phyloP scores from a whole-genome alignment of 257 asterid genomes.

The Gentiana straminea region DNA sequence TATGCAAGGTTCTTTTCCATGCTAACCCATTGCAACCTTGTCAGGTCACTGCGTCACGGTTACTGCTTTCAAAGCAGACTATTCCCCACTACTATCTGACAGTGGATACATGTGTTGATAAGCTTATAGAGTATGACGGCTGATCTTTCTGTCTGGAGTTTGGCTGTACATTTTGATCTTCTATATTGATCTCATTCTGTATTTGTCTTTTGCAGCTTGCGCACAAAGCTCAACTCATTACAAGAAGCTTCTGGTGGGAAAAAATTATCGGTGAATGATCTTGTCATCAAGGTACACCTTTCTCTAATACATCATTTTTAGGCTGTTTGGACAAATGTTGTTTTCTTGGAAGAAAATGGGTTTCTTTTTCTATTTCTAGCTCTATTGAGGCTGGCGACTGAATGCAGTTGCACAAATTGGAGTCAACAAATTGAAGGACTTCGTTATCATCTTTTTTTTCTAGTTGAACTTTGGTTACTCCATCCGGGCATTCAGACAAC shows the following conservation, averaged over 20 bases:
- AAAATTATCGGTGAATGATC: constrained; percentile 84
- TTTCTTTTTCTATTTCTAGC: neutral
- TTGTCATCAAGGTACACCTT: constrained; percentile 75
- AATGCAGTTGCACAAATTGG: neutral
- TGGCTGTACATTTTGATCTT: constrained; percentile 10
- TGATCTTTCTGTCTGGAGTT: constrained; percentile 4
- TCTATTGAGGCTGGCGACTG: neutral
- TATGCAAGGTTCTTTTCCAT: neutral
- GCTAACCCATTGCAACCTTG: constrained; percentile 9
- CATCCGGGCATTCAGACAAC: too few species aligned
- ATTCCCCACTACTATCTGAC: constrained; percentile 95
- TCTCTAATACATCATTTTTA: neutral
- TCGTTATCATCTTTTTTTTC: too few species aligned
- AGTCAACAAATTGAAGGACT: too few species aligned
- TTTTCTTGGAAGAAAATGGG: neutral
- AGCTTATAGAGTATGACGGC: constrained; percentile 82
- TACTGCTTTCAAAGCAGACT: constrained; percentile 84
- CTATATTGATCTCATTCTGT: constrained; percentile 4
- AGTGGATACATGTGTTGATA: constrained; percentile 93
- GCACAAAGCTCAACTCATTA: constrained; percentile 60
- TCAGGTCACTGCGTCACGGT: constrained; percentile 84
- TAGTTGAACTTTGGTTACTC: too few species aligned
- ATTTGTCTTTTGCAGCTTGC: constrained; percentile 47
- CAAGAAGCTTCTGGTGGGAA: constrained; percentile 98
- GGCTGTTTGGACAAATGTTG: neutral